Evolutionary conservation across 129 eudicot species (phyloP), one percentile per base, ranked within the genome.

Genomic region (Arctium lappa): DNA sequence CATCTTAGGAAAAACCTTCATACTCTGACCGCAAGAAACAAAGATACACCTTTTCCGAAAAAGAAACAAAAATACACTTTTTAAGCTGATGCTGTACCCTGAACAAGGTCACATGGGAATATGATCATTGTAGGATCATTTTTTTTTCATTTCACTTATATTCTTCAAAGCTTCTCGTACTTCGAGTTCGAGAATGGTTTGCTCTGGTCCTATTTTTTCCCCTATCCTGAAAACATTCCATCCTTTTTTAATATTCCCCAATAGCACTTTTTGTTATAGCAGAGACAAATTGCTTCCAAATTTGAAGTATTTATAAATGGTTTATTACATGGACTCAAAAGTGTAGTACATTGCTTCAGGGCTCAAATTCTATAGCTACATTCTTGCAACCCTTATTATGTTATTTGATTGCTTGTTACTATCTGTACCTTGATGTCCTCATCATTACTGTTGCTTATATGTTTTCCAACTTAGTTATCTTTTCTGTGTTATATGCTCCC

Each of bases 341-440:
- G 33, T 8, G 32, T 65, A 29, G 32, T 65, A 65, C 2, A 65
- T 22, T 22, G 32, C 33, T 65, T 65, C 5, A 56, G 27, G 66
- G 53, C 66, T 56, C 8, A 56, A 3, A n/a, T 56, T 56, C 3
- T n/a, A 3, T n/a, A 53, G 27, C 27, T 36, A 36, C 48, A 16
- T 72, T 33, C 75, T 72, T 72, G 75, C 75, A 72, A 37, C 75
- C 50, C n/a, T 18, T 72, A 22, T 48, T 48, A 6, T 50, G 32
- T 32, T 12, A 60, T 29, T 66, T 27, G 33, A 27, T 77, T 77
- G 73, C 56, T 36, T 78, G 73, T 78, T 78, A 63, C 81, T 62
- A 22, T 36, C 27, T 68, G 16, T 53, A 40, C 46, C 22, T 78
- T 78, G 71, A 60, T 34, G 50, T 62, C 48, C 46, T 60, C 53